A percentile compares a stretch with the other conserved stretches of the same genome.
phyloP scores from a whole-genome alignment of 208 protist genomes.

The Balamuthia mandrillaris region DNA sequence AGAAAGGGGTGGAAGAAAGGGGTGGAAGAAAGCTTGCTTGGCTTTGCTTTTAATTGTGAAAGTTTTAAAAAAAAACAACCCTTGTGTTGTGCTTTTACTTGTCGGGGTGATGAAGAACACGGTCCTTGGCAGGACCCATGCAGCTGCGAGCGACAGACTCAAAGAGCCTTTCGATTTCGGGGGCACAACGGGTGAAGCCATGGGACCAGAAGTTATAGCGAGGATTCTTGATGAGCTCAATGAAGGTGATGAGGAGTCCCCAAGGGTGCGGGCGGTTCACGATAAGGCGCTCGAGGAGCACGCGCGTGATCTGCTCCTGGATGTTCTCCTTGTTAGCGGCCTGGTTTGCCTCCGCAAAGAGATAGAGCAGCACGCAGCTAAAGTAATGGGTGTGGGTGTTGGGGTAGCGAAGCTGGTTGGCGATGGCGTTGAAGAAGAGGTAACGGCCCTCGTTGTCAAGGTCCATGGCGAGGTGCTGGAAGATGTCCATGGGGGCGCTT shows the following conservation, averaged over 20 bases:
- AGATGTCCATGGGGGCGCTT: conserved; percentile 87
- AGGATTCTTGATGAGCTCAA: conserved; percentile 96
- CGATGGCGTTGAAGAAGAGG: conserved; percentile 92
- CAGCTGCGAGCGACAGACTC: conserved; percentile 77
- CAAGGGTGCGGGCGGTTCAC: conserved; percentile 97
- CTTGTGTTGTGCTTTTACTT: too few relatives aligned
- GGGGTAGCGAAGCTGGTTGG: conserved; percentile 97
- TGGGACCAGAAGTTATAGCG: conserved; percentile 90
- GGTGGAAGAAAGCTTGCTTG: too few relatives aligned
- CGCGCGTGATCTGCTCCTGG: conserved; percentile 90
- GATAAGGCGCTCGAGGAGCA: conserved; percentile 95
- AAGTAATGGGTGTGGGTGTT: conserved; percentile 99
- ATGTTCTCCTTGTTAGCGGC: conserved; percentile 73
- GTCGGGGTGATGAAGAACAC: too few relatives aligned
- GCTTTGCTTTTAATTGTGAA: too few relatives aligned
- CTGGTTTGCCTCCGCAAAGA: conserved; percentile 85
- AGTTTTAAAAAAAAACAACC: too few relatives aligned
- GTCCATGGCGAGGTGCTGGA: conserved; percentile 85
- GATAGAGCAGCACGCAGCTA: conserved; percentile 89
- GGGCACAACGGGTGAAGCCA: conserved; percentile 83
- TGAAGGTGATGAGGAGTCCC: conserved; percentile 98
- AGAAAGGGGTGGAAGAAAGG: too few relatives aligned
- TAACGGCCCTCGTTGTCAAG: conserved; percentile 88
- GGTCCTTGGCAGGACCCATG: conserved; percentile 33
- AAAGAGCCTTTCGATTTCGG: conserved; percentile 90